Evolutionary conservation across 1,139 yeast species (phyloP).

Genomic region (Casaregolazyma suthepensis): DNA sequence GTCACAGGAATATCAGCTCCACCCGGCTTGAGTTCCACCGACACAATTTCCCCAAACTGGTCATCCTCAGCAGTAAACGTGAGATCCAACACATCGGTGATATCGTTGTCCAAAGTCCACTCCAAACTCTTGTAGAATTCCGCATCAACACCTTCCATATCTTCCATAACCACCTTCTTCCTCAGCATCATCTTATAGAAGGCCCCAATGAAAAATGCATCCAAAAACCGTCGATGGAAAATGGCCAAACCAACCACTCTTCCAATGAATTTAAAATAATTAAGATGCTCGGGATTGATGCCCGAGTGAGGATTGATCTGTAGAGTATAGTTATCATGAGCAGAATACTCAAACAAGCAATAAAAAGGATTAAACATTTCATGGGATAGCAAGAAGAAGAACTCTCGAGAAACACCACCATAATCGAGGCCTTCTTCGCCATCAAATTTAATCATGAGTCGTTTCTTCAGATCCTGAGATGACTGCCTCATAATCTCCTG

Average conservation of each 20-base stretch:
- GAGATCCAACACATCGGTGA: conserved; percentile 75
- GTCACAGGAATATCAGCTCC: conserved; percentile 89
- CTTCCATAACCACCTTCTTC: conserved; percentile 90
- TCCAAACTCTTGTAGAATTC: conserved; percentile 91
- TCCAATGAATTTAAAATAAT: conserved; percentile 96
- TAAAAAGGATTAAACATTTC: conserved; percentile 99
- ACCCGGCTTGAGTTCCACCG: conserved; percentile 81
- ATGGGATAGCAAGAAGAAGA: conserved; percentile 90
- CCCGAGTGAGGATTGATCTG: conserved; percentile 98
- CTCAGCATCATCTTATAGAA: conserved; percentile 95
- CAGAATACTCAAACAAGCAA: conserved; percentile 92
- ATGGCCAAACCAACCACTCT: conserved; percentile 97
- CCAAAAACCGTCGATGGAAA: conserved; percentile 95
- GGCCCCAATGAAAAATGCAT: conserved; percentile 97
- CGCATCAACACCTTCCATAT: conserved; percentile 98
- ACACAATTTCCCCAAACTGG: conserved; percentile 87
- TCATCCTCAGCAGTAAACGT: conserved; percentile 96
- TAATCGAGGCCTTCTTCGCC: conserved; percentile 99
- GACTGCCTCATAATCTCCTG: conserved; percentile 99
- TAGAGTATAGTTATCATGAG: conserved; percentile 94
- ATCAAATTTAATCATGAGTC: conserved; percentile 95
- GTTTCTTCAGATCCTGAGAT: conserved; percentile 94
- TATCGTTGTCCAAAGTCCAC: conserved; percentile 94
- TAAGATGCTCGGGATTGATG: conserved; percentile 95
- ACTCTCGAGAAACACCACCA: conserved; percentile 98